These are phyloP conservation scores for Calonectria naviculata DNA, from an alignment of 2,329 filamentous ascomycete species.

Conservation along the genomic window DNA sequence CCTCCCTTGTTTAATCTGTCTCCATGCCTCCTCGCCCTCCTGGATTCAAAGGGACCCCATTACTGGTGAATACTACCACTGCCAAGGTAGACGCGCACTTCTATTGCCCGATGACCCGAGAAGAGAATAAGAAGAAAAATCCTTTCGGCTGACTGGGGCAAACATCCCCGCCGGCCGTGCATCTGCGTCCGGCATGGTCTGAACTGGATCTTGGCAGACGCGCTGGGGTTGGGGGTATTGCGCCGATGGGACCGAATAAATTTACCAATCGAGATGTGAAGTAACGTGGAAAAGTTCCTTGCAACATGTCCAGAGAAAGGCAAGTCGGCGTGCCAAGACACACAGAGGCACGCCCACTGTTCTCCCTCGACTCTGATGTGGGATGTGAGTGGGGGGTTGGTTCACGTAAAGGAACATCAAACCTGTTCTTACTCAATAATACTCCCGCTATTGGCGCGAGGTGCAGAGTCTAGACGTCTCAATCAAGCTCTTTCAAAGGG, in stretches of 20 bases:
- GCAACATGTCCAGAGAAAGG: neutral
- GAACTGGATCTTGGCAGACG: neutral
- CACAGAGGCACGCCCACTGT: constrained; percentile 18
- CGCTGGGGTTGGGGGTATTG: neutral
- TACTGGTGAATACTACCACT: no score
- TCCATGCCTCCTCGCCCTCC: constrained; percentile 10
- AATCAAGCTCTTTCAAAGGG: neutral
- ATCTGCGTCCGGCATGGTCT: neutral
- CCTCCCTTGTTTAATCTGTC: constrained; percentile 5
- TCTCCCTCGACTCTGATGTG: constrained; percentile 31
- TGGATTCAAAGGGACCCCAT: neutral
- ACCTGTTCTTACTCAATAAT: neutral
- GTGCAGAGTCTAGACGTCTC: neutral
- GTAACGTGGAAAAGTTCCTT: neutral
- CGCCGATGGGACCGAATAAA: neutral
- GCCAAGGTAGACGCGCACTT: neutral
- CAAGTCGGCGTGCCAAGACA: constrained; percentile 15
- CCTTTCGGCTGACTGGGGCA: neutral
- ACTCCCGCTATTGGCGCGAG: neutral
- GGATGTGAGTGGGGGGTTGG: constrained; percentile 33
- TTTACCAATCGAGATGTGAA: neutral
- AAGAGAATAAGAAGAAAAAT: neutral
- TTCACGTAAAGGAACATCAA: neutral
- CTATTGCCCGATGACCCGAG: constrained; percentile 6
- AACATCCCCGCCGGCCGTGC: constrained; percentile 3